Evolutionary conservation across 768 basidiomycete genomes (phyloP).

Genomic region (Fomitopsis serialis): DNA sequence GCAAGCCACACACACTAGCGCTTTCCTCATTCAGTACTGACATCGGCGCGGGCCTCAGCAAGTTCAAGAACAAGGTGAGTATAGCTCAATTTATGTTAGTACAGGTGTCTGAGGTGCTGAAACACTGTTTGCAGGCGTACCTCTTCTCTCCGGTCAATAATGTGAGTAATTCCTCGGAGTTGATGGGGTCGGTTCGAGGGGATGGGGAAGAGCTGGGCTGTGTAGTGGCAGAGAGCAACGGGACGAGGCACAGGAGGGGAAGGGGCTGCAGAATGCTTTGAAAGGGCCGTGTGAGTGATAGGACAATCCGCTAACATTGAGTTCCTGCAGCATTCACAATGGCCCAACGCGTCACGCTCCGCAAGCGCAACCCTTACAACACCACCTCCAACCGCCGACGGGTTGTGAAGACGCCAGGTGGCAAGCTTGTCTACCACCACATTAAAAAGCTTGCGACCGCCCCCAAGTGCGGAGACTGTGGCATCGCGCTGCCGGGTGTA

Average conservation of each 20-base stretch:
- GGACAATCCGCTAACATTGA: conserved; percentile 10
- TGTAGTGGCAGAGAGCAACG: too few species aligned
- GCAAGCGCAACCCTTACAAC: conserved; percentile 98
- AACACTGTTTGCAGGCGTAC: conserved; percentile 7
- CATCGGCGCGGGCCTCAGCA: conserved; percentile 27
- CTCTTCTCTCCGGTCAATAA: conserved; percentile 13
- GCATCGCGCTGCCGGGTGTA: conserved; percentile 90
- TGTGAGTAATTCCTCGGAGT: conserved; percentile 12
- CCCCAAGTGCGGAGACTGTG: conserved; percentile 99
- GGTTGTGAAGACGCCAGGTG: conserved; percentile 97
- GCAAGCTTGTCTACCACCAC: conserved; percentile 97
- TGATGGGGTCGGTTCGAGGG: too few species aligned
- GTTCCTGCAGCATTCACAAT: conserved; percentile 38
- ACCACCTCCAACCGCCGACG: conserved; percentile 94
- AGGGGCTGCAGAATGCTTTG: not conserved
- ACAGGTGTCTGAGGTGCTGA: not conserved
- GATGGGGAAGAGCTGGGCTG: too few species aligned
- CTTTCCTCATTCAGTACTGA: conserved; percentile 12
- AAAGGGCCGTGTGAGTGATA: not conserved
- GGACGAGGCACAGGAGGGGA: not conserved
- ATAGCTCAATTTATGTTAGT: too few species aligned
- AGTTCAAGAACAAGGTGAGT: conserved; percentile 29
- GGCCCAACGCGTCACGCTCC: conserved; percentile 99
- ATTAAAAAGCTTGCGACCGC: conserved; percentile 88
- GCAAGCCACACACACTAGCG: conserved; percentile 23